Percentiles rank a stretch among this genome's conserved stretches.
Conservation (phyloP, 192 early-diverging fungal species). For the Rhizophagus clarus region DNA sequence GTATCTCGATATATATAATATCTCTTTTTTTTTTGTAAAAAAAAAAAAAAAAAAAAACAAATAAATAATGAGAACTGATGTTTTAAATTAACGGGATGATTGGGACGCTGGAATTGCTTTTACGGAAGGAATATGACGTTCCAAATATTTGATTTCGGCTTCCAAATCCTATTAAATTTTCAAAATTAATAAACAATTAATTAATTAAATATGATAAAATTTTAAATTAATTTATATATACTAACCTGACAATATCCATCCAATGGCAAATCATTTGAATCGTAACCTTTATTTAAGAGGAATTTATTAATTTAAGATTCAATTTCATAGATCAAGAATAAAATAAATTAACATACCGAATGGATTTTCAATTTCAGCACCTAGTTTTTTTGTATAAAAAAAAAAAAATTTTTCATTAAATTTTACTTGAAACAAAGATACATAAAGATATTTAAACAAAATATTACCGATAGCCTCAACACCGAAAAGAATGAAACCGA, state of each 20-base stretch:
- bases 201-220: not conserved
- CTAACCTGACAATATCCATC: slow-evolving; percentile 28
- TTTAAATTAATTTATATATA: not conserved
- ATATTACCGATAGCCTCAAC: slow-evolving; percentile 66
- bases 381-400: slow-evolving; percentile 29
- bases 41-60: not conserved
- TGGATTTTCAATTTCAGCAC: slow-evolving; percentile 83
- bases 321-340: not conserved
- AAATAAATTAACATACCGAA: slow-evolving; percentile 44
- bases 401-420: no score
- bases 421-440: not conserved
- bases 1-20: no score
- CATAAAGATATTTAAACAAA: not conserved
- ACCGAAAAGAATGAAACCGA: slow-evolving; percentile 73
- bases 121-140: slow-evolving; percentile 15
- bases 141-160: slow-evolving; percentile 27
- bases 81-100: not conserved
- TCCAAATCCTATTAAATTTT: slow-evolving; percentile 23
- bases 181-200: not conserved
- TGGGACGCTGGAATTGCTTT: not conserved
- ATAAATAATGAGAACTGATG: no score
- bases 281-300: not conserved
- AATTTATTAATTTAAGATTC: no score
- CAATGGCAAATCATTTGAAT: slow-evolving; percentile 28
- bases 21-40: no score